Conservation (phyloP, 345 rosid species). For the Rubroshorea leprosula region DNA sequence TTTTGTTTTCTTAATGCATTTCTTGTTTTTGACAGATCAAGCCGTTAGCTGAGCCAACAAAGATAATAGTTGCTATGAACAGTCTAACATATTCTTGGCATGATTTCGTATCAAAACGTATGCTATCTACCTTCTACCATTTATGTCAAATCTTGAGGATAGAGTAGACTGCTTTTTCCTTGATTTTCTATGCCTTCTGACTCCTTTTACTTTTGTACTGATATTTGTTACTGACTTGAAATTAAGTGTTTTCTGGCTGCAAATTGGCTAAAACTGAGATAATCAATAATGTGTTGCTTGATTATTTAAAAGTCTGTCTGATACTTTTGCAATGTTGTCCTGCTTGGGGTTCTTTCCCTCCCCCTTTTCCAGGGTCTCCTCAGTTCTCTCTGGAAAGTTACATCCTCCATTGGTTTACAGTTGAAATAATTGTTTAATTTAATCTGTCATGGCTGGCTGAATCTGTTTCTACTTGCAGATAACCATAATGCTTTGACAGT, state of each 20-base stretch:
- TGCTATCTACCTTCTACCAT: slow-evolving; percentile 13
- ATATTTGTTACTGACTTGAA: not conserved
- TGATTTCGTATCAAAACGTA: slow-evolving; percentile 86
- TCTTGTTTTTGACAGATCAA: slow-evolving; percentile 50
- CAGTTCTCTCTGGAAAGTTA: not conserved
- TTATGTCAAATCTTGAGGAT: too few relatives aligned
- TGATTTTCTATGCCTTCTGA: not conserved
- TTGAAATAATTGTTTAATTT: not conserved
- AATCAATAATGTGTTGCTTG: not conserved
- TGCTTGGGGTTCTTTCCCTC: not conserved
- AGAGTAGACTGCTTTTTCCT: not conserved
- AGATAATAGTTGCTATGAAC: slow-evolving; percentile 40
- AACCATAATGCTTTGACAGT: slow-evolving; percentile 85
- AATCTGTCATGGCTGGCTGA: not conserved
- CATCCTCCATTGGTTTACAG: not conserved
- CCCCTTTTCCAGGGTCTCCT: too few relatives aligned
- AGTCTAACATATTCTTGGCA: slow-evolving; percentile 81
- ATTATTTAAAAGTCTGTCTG: not conserved
- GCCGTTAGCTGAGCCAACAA: slow-evolving; percentile 85
- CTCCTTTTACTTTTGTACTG: not conserved
- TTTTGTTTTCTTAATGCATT: slow-evolving; percentile 2
- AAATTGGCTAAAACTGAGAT: not conserved
- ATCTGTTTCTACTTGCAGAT: slow-evolving; percentile 54
- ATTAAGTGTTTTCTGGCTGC: not conserved
- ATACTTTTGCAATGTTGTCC: not conserved